Conservation (phyloP, 805 yeast genomes). For the Pichia pseudocactophila region DNA sequence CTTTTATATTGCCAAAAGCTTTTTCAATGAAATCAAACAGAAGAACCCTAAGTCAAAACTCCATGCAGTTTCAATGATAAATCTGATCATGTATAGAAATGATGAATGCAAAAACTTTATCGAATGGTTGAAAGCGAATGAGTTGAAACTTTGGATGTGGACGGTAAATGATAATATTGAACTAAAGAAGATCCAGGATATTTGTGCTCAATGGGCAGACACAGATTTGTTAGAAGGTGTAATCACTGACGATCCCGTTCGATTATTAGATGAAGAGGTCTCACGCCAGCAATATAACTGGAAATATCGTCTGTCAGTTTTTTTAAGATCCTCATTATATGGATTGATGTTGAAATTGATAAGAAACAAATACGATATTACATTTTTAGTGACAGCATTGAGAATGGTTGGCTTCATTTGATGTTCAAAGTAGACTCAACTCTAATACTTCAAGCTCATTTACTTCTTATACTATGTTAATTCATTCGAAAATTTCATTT, state of each 20-base stretch:
- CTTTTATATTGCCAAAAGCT: constrained; percentile 14
- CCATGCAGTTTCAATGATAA: constrained; percentile 18
- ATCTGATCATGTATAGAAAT: constrained; percentile 17
- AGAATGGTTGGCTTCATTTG: constrained; percentile 19
- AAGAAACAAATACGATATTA: constrained; percentile 16
- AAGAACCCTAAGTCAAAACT: constrained; percentile 14
- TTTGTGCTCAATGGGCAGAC: constrained; percentile 8
- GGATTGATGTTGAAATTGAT: constrained; percentile 14
- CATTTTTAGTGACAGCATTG: constrained; percentile 11
- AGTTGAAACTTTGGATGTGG: constrained; percentile 29
- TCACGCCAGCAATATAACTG: background rate
- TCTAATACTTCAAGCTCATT: no score
- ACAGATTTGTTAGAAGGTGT: constrained; percentile 14
- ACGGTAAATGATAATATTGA: constrained; percentile 26
- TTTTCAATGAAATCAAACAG: constrained; percentile 16
- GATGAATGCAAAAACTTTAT: constrained; percentile 14
- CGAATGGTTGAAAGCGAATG: constrained; percentile 13
- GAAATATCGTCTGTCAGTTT: constrained; percentile 10
- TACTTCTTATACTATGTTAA: no score
- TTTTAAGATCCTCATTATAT: constrained; percentile 13
- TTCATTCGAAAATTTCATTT: no score
- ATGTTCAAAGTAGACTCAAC: no score
- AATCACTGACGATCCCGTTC: constrained; percentile 18
- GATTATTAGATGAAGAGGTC: constrained; percentile 2
- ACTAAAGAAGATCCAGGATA: constrained; percentile 13